These are phyloP conservation scores for Buddleja alternifolia DNA, from an alignment of 257 asterid genomes.

Conservation along the genomic window DNA sequence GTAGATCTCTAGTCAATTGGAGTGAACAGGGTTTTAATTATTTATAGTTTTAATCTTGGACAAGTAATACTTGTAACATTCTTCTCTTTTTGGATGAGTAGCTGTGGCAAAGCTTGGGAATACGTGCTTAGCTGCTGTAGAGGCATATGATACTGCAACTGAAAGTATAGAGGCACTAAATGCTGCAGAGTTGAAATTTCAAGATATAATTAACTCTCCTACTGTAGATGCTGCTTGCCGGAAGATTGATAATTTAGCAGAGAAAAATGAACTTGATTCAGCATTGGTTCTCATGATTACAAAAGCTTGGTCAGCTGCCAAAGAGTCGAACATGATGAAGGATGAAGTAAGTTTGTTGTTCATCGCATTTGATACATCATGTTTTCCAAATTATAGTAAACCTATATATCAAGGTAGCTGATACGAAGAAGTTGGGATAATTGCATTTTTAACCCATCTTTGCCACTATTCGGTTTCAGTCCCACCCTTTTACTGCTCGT, in stretches of 20 bases:
- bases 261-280: conserved; percentile 83
- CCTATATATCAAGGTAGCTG: background rate
- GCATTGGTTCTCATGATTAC: conserved; percentile 84
- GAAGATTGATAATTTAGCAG: conserved; percentile 89
- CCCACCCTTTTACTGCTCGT: no score
- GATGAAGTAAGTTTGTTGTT: conserved; percentile 62
- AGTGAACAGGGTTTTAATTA: background rate
- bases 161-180: conserved; percentile 74
- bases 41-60: conserved; percentile 3
- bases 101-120: conserved; percentile 79
- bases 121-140: conserved; percentile 77
- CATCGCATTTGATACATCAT: conserved; percentile 7
- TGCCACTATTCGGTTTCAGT: no score
- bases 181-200: conserved; percentile 84
- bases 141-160: conserved; percentile 75
- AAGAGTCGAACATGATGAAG: conserved; percentile 82
- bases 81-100: conserved; percentile 37
- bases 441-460: no score
- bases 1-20: background rate
- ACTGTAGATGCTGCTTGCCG: conserved; percentile 84
- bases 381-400: background rate
- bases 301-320: conserved; percentile 98
- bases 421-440: background rate
- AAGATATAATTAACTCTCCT: conserved; percentile 89
- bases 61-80: conserved; percentile 19